A percentile compares a stretch with the other conserved stretches of the same genome.
Evolutionary conservation across 352 stramenopile genomes (phyloP).

Genomic region (Pythium scleroteichum): DNA sequence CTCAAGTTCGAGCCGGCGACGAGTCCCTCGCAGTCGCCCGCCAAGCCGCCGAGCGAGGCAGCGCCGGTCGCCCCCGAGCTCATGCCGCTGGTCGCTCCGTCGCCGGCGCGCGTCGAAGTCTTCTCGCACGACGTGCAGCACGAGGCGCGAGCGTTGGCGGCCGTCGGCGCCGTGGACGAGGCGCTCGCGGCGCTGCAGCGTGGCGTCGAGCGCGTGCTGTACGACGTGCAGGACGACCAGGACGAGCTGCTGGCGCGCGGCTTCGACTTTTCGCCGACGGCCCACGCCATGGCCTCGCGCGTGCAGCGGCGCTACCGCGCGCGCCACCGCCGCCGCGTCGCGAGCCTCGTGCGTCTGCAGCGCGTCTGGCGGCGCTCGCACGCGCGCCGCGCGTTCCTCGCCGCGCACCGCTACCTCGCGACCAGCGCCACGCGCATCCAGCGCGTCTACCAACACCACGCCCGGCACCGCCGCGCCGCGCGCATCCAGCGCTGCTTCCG

Average conservation of each 20-base stretch:
- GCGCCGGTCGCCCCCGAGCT: not conserved
- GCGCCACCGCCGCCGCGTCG: conserved; percentile 32
- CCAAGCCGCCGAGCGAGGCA: too few relatives aligned
- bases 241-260: conserved; percentile 26
- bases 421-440: conserved; percentile 37
- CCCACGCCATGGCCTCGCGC: conserved; percentile 34
- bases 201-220: conserved; percentile 48
- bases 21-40: too few relatives aligned
- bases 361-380: conserved; percentile 38
- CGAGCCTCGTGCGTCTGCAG: conserved; percentile 34
- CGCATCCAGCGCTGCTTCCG: conserved; percentile 51
- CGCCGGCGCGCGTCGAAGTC: not conserved
- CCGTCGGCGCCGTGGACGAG: conserved; percentile 31
- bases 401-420: conserved; percentile 20
- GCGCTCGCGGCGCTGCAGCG: conserved; percentile 46
- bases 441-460: conserved; percentile 30
- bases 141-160: conserved; percentile 22
- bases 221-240: conserved; percentile 40
- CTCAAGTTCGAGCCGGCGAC: conserved; percentile 29
- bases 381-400: conserved; percentile 4
- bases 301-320: conserved; percentile 43
- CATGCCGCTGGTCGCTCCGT: not conserved
- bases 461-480: conserved; percentile 22
- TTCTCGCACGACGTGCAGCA: conserved; percentile 28
- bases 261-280: conserved; percentile 49